These are phyloP conservation scores for Fagus crenata DNA, from an alignment of 306 rosid species.

Conservation along the genomic window DNA sequence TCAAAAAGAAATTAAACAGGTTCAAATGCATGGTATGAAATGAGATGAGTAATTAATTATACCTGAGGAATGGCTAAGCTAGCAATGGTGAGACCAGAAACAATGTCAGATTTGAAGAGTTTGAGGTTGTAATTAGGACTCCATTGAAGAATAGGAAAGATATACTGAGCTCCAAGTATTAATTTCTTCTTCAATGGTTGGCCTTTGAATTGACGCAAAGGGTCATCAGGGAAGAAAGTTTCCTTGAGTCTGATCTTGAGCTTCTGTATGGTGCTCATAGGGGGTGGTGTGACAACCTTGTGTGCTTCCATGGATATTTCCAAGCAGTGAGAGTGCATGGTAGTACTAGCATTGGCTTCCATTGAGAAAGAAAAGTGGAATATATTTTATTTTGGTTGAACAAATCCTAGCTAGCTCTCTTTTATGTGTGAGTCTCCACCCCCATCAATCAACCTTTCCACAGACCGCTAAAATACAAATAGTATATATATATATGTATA, in stretches of 20 bases:
- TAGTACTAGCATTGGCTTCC: constrained; percentile 13
- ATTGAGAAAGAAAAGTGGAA: not conserved
- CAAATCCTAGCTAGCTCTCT: not conserved
- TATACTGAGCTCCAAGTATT: constrained; percentile 67
- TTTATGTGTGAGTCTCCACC: constrained; percentile 22
- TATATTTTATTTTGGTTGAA: constrained; percentile 13
- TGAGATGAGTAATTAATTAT: not conserved
- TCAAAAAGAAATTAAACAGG: not conserved
- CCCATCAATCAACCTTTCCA: constrained; percentile 32
- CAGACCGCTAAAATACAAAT: constrained; percentile 35
- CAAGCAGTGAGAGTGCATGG: constrained; percentile 43
- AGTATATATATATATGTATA: accelerated
- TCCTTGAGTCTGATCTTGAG: constrained; percentile 65
- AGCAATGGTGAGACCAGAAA: constrained; percentile 96
- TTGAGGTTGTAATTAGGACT: constrained; percentile 65
- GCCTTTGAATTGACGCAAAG: constrained; percentile 85
- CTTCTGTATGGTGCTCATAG: constrained; percentile 48
- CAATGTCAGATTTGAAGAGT: constrained; percentile 82
- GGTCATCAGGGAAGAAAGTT: constrained; percentile 92
- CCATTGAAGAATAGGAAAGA: constrained; percentile 93
- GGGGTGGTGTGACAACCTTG: constrained; percentile 78
- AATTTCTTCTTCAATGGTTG: constrained; percentile 49
- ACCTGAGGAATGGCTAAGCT: constrained; percentile 98
- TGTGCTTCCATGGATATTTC: constrained; percentile 61
- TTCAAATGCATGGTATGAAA: constrained; percentile 2